Evolutionary conservation across 805 yeast species (phyloP).

Genomic region (Lachancea thermotolerans): DNA sequence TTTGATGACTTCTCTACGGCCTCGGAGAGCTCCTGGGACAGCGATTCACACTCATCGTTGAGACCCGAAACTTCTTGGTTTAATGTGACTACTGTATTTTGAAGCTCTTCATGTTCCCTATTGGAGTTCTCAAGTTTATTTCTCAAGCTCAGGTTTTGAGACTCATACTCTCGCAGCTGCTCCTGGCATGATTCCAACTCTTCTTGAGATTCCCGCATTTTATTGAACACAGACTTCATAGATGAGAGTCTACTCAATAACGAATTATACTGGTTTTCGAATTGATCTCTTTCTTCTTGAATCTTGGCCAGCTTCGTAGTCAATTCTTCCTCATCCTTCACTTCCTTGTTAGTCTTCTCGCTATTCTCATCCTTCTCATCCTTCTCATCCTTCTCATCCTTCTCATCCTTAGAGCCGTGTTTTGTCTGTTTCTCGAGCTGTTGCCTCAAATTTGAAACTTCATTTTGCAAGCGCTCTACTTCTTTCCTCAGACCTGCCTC

Average conservation of each 20-base stretch:
- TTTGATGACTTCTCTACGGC: conserved; percentile 36
- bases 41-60: conserved; percentile 43
- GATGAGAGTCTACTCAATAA: conserved; percentile 57
- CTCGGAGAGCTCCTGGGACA: conserved; percentile 50
- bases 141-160: conserved; percentile 34
- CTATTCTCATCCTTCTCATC: too few relatives aligned
- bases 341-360: too few relatives aligned
- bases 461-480: conserved; percentile 3
- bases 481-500: background rate
- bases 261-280: conserved; percentile 54
- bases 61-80: conserved; percentile 40
- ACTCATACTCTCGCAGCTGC: conserved; percentile 42
- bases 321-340: conserved; percentile 6
- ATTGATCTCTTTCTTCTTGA: conserved; percentile 48
- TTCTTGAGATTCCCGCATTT: conserved; percentile 63
- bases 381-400: too few relatives aligned
- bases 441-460: conserved; percentile 1
- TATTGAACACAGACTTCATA: conserved; percentile 65
- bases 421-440: background rate
- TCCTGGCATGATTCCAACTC: conserved; percentile 53
- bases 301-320: conserved; percentile 30
- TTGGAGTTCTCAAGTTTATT: conserved; percentile 29
- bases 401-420: too few relatives aligned
- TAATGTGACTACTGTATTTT: conserved; percentile 31
- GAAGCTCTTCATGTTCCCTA: conserved; percentile 31